Base-by-base conservation (phyloP, 768 basidiomycete species). In the Lactifluus volemus region DNA sequence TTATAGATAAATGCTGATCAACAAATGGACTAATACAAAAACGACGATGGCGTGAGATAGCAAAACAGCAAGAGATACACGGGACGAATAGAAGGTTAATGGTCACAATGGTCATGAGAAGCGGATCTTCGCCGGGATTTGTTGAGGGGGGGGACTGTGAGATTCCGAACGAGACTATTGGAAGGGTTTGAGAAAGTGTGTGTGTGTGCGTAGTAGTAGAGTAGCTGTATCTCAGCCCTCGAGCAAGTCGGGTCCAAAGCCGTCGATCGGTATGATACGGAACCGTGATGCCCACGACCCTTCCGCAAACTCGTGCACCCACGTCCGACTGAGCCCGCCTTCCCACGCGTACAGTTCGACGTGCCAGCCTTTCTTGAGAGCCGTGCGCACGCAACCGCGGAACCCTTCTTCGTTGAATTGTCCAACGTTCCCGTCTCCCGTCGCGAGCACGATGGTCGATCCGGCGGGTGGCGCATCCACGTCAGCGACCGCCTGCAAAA, bases 271-370 rank as follows among this genome's bases (percentile, higher is more conserved):
- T 60, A 70, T 63, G 52, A 76, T 71, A 61, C 64, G 67, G 63
- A 75, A 75, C 47, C 63, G 63, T 29, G 63, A 64, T 58, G 65
- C 67, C 58, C 62, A 69, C 53, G 65, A 48, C 30, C 67, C 65
- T 55, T 61, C 79, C 1, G 86, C 85, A 72, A 89, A 89, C 71
- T 86, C 83, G 53, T 82, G 76, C 72, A 77, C 81, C 90, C 89
- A 94, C 21, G 85, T 79, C 25, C 82, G 79, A 70, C 91, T 92
- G 61, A 92, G 71, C 1, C 89, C 88, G 50, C 86, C 84, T 69
- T 89, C 87, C 87, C 93, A 98, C 0, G 90, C 89, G 73, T 92
- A 94, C 68, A 98, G 69, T 74, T 98, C 95, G n/a, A 98, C 92
- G 59, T 79, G 81, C 95, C 95, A 98, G 2, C 95, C 95, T 50